Conservation (phyloP, 768 basidiomycete genomes). For the Chlorophyllum brunneum region DNA sequence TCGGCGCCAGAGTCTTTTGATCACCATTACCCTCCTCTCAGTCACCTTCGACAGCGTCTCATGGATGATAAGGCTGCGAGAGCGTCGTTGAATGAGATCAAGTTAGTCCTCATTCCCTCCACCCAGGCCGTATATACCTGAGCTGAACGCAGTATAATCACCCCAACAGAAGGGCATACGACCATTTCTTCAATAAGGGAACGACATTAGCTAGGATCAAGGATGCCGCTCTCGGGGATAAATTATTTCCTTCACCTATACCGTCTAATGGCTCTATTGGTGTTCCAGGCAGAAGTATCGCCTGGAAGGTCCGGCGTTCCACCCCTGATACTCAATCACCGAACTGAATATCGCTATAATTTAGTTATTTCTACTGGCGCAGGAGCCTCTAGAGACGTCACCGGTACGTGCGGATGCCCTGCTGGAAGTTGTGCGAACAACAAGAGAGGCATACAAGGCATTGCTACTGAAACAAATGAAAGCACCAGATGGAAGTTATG, state of each 20-base stretch:
- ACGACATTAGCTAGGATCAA: slow-evolving; percentile 58
- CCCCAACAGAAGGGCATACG: slow-evolving; percentile 39
- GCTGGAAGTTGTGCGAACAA: slow-evolving; percentile 39
- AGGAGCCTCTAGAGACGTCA: slow-evolving; percentile 59
- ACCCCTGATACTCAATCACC: slow-evolving; percentile 14
- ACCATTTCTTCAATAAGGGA: slow-evolving; percentile 48
- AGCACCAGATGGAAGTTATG: slow-evolving; percentile 81
- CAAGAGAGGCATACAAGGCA: slow-evolving; percentile 53
- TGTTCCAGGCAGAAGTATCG: slow-evolving; percentile 72
- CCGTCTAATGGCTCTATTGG: slow-evolving; percentile 30
- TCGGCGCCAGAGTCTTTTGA: background rate
- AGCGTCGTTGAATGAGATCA: slow-evolving; percentile 5
- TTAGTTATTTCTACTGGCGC: slow-evolving; percentile 66
- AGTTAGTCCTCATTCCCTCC: slow-evolving; percentile 17
- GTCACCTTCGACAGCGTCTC: background rate
- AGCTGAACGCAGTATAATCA: background rate
- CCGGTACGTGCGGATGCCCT: slow-evolving; percentile 32
- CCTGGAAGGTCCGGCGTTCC: slow-evolving; percentile 66
- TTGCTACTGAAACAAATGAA: slow-evolving; percentile 67
- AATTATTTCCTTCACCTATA: slow-evolving; percentile 44
- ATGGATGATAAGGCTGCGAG: slow-evolving; percentile 1
- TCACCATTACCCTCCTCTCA: background rate
- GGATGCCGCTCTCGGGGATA: slow-evolving; percentile 61
- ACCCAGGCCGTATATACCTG: slow-evolving; percentile 6
- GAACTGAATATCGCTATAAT: background rate